Base-by-base conservation (phyloP, 2,329 filamentous ascomycete genomes). In the Colletotrichum magnum region DNA sequence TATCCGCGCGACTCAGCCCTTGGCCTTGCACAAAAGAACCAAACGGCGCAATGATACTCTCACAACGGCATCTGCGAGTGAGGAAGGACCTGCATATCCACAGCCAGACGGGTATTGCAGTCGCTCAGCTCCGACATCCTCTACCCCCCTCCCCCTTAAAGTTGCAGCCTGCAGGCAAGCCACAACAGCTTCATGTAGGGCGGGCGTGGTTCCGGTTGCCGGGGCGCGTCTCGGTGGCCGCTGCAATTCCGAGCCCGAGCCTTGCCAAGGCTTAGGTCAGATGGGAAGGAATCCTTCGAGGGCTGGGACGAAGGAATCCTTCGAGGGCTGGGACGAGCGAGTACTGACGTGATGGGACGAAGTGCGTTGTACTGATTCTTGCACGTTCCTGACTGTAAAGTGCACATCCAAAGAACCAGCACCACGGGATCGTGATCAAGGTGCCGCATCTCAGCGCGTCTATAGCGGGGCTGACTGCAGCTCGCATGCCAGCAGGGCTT, bases 281-380 rank as follows among this genome's bases (percentile, higher is more conserved):
- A 59, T 50, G 43, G 26, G 21, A 59, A 59, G 15, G 16, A 59
- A 59, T 59, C 57, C 57, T 50, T 50, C 45, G 57, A 47, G 43
- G 57, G 57, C 57, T 50, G 43, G 43, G 57, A 52, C 21, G 15
- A 15, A 4, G 15, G 16, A 59, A 59, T 59, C 57, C 57, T 50
- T 50, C 43, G 57, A 47, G 43, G 57, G 57, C 57, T 50, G 43
- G 43, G 57, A 51, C 18, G 15, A 15, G 18, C 21, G 12, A 7
- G 48, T 21, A 12, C 28, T 52, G 48, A 52, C 18, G 48, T 15
- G 48, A 52, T 52, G 48, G 28, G 12, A 18, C 18, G 45, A 18
- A 21, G 18, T 18, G 16, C 18, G 45, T n/a, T 48, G 18, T 21
- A 7, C 57, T n/a, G 43, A 52, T 18, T 24, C 47, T 28, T 57